These are phyloP conservation scores for Fusarium paranaense DNA, from an alignment of 2,329 filamentous ascomycete species.

Conservation along the genomic window DNA sequence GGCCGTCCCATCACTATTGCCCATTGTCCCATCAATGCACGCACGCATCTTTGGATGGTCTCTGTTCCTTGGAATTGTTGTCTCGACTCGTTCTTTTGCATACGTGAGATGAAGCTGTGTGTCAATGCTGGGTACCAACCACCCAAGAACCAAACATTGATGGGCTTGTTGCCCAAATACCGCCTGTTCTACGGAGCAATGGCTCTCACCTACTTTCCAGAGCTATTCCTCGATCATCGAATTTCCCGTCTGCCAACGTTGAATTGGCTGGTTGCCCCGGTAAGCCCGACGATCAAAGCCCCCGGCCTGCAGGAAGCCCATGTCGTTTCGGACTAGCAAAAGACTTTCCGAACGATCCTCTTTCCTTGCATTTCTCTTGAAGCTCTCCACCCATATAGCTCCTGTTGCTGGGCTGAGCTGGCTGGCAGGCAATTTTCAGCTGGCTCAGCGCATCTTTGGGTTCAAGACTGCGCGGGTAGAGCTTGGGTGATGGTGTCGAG, in stretches of 20 bases:
- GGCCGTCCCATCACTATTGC: slow-evolving; percentile 3
- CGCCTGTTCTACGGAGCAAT: background rate
- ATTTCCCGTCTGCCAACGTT: slow-evolving; percentile 22
- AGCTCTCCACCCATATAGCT: background rate
- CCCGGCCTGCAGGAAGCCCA: background rate
- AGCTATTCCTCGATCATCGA: background rate
- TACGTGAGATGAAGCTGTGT: background rate
- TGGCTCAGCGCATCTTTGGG: background rate
- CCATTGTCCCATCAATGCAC: background rate
- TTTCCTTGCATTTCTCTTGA: background rate
- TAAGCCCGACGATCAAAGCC: slow-evolving; percentile 9
- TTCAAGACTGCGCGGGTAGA: background rate
- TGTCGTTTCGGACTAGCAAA: slow-evolving; percentile 2
- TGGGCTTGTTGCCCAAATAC: background rate
- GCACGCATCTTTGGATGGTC: background rate
- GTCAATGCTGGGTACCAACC: background rate
- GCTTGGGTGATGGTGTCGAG: background rate
- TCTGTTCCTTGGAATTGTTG: slow-evolving; percentile 6
- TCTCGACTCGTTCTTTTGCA: background rate
- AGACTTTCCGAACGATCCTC: slow-evolving; percentile 1
- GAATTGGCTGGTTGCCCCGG: slow-evolving; percentile 10
- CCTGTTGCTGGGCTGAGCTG: slow-evolving; percentile 2
- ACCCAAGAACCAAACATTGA: background rate
- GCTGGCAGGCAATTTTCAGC: background rate
- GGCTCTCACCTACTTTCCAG: background rate